Conservation (phyloP, 1,139 yeast species). For the Nakaseomyces kungkrabaensis region DNA sequence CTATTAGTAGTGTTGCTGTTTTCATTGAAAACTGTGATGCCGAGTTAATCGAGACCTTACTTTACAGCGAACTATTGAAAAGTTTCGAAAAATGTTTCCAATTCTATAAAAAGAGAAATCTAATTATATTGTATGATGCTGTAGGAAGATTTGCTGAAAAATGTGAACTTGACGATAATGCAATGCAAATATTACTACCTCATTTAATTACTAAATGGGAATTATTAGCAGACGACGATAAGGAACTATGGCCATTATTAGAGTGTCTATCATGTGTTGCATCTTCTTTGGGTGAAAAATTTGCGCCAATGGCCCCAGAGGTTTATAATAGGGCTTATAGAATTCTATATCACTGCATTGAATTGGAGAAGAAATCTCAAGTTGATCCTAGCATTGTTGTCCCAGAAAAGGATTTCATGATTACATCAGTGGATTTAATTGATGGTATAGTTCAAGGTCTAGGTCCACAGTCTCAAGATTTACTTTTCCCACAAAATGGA, state of each 20-base stretch:
- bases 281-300: conserved; percentile 70
- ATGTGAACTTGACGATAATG: conserved; percentile 45
- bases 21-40: conserved; percentile 71
- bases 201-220: conserved; percentile 80
- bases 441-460: conserved; percentile 92
- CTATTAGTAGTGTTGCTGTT: conserved; percentile 76
- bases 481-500: conserved; percentile 35
- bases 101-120: conserved; percentile 70
- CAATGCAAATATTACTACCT: conserved; percentile 58
- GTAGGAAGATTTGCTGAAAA: conserved; percentile 85
- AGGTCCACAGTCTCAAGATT: conserved; percentile 49
- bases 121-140: conserved; percentile 77
- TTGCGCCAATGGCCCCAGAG: conserved; percentile 83
- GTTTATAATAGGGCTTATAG: conserved; percentile 74
- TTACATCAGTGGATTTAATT: conserved; percentile 77
- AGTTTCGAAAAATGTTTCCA: conserved; percentile 68
- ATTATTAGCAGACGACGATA: conserved; percentile 59
- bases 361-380: conserved; percentile 54
- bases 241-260: conserved; percentile 79
- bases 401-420: conserved; percentile 85
- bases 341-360: conserved; percentile 59
- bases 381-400: conserved; percentile 60
- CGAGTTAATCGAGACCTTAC: conserved; percentile 42
- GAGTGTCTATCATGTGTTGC: conserved; percentile 92
- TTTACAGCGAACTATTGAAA: conserved; percentile 52